Conservation (phyloP, 768 basidiomycete genomes). For the Podaxis rugospora region DNA sequence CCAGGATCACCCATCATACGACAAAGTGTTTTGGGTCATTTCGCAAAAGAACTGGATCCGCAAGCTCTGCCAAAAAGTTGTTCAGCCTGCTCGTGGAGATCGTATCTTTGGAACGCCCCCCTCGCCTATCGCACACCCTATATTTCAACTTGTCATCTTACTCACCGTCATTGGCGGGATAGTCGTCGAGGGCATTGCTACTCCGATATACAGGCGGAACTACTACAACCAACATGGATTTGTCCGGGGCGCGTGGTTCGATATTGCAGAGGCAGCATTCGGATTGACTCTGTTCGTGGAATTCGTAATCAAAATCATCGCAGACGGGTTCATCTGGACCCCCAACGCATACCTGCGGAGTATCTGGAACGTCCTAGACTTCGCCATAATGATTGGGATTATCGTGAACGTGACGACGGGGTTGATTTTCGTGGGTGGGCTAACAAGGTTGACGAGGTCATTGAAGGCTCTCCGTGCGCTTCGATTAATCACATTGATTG, state of each 20-base stretch:
- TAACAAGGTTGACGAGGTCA: conserved; percentile 78
- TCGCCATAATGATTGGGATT: conserved; percentile 76
- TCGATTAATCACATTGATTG: conserved; percentile 84
- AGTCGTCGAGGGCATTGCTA: conserved; percentile 77
- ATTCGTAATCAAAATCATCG: conserved; percentile 85
- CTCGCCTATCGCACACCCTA: conserved; percentile 57
- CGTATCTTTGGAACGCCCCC: conserved; percentile 81
- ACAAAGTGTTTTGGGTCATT: conserved; percentile 87
- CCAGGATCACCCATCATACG: conserved; percentile 81
- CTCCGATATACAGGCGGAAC: conserved; percentile 74
- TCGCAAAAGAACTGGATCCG: conserved; percentile 75
- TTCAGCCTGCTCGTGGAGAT: conserved; percentile 78
- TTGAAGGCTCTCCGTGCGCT: conserved; percentile 87
- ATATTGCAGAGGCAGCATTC: conserved; percentile 71
- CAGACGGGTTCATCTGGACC: conserved; percentile 88
- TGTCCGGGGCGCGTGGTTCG: conserved; percentile 80
- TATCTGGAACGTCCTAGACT: conserved; percentile 91
- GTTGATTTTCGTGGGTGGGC: conserved; percentile 70
- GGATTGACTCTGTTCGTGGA: conserved; percentile 72
- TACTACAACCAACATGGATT: conserved; percentile 60
- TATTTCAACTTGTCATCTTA: conserved; percentile 74
- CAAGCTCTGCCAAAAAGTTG: conserved; percentile 74
- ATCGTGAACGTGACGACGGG: conserved; percentile 70
- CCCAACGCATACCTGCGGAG: conserved; percentile 90
- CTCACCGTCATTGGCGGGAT: conserved; percentile 78